Conservation (phyloP, 1,139 yeast species). For the Entelexis sorbosivorans region DNA sequence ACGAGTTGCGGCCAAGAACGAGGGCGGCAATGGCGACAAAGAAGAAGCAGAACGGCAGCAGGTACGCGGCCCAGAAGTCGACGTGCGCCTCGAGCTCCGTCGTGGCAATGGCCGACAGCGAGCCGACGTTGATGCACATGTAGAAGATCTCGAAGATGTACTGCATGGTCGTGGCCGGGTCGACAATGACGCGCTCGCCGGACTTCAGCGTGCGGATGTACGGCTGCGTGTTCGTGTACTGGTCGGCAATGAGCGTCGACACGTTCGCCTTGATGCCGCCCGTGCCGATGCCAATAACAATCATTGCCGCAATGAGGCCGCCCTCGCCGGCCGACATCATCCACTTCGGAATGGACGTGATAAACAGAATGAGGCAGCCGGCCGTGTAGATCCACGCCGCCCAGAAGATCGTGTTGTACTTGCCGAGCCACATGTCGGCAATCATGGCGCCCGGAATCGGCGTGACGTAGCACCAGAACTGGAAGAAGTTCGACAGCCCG, state of each 20-base stretch:
- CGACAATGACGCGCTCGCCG: constrained; percentile 61
- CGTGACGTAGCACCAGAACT: constrained; percentile 73
- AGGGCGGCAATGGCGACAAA: constrained; percentile 49
- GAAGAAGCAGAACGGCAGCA: constrained; percentile 55
- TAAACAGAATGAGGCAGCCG: constrained; percentile 53
- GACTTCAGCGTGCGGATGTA: constrained; percentile 47
- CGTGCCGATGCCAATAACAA: constrained; percentile 64
- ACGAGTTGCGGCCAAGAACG: constrained; percentile 45
- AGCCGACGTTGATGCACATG: constrained; percentile 71
- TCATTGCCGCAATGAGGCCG: constrained; percentile 47
- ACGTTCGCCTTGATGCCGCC: constrained; percentile 77
- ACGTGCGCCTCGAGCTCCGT: constrained; percentile 57
- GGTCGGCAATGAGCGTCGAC: constrained; percentile 71
- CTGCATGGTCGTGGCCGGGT: constrained; percentile 60
- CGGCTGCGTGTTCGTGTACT: constrained; percentile 47
- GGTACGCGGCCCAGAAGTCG: constrained; percentile 71
- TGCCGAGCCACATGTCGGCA: constrained; percentile 66
- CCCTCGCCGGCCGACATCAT: constrained; percentile 37
- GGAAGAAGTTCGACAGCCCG: constrained; percentile 64
- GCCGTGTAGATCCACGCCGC: constrained; percentile 50
- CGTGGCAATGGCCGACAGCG: constrained; percentile 67
- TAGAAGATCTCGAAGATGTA: constrained; percentile 68
- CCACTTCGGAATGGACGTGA: constrained; percentile 60
- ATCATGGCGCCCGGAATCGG: constrained; percentile 70
- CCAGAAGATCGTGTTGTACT: constrained; percentile 54